A percentile compares a stretch with the other conserved stretches of the same genome.
Evolutionary conservation across 768 basidiomycete species (phyloP).

Genomic region (Pholiota microspora): DNA sequence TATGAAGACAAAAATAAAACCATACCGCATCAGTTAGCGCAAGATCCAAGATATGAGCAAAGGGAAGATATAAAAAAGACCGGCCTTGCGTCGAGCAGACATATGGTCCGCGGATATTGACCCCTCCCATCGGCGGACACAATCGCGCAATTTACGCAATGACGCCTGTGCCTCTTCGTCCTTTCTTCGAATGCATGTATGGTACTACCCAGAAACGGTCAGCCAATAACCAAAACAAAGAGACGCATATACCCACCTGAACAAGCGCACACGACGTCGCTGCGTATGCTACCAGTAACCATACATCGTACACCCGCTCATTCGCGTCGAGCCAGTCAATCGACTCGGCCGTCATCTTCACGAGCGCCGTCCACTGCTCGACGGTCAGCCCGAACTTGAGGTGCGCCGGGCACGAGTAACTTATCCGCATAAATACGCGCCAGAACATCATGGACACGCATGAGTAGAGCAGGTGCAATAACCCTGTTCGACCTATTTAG

Average conservation of each 20-base stretch:
- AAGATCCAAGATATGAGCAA: neutral
- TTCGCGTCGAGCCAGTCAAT: conserved; percentile 90
- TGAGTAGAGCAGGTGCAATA: conserved; percentile 85
- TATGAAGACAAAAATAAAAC: conserved; percentile 27
- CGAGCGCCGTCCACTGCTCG: conserved; percentile 75
- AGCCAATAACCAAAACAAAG: neutral
- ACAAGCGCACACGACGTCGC: conserved; percentile 88
- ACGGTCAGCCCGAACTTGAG: conserved; percentile 83
- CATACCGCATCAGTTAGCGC: no score
- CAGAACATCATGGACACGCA: conserved; percentile 97
- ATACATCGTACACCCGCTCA: conserved; percentile 80
- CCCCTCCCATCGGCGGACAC: conserved; percentile 83
- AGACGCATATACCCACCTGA: conserved; percentile 51
- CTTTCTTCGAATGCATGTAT: conserved; percentile 86
- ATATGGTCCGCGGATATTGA: conserved; percentile 90
- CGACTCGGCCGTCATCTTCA: conserved; percentile 70
- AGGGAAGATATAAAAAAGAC: conserved; percentile 24
- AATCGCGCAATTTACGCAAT: conserved; percentile 79
- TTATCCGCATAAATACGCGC: conserved; percentile 98
- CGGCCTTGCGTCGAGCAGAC: conserved; percentile 87
- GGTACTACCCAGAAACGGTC: conserved; percentile 56
- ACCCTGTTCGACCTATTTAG: conserved; percentile 48
- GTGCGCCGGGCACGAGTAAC: conserved; percentile 87
- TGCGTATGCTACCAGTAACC: conserved; percentile 85
- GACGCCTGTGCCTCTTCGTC: conserved; percentile 73